These are phyloP conservation scores for Gardenia jasminoides DNA, from an alignment of 257 asterid genomes.

Conservation along the genomic window DNA sequence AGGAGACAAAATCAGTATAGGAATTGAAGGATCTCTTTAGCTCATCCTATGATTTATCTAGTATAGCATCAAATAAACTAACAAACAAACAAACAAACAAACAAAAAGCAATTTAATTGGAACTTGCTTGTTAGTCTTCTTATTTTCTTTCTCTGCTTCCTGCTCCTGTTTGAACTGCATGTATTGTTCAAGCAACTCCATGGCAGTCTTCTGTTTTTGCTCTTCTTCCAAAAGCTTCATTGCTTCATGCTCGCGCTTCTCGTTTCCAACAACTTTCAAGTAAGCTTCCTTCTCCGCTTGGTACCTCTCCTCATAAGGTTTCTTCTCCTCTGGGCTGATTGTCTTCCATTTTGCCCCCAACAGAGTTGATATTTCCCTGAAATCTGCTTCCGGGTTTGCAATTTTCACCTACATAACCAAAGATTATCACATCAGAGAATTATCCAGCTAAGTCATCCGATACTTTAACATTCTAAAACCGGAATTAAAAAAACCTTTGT, in stretches of 20 bases:
- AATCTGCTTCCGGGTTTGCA: conserved; percentile 66
- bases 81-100: too few species aligned
- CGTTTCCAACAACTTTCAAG: conserved; percentile 62
- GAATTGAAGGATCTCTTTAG: too few species aligned
- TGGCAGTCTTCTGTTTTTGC: conserved; percentile 84
- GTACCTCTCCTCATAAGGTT: conserved; percentile 81
- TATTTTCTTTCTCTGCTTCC: conserved; percentile 62
- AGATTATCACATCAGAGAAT: background rate
- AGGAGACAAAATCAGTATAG: background rate
- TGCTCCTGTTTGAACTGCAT: conserved; percentile 51
- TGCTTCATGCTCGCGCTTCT: conserved; percentile 81
- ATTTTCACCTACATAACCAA: conserved; percentile 57
- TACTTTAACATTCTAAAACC: too few species aligned
- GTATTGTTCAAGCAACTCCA: conserved; percentile 85
- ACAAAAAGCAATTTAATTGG: background rate
- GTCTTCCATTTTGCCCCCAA: conserved; percentile 85
- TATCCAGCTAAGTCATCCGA: background rate
- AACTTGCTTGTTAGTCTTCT: conserved; percentile 50
- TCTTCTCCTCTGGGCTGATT: conserved; percentile 67
- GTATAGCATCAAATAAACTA: background rate
- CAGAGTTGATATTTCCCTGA: conserved; percentile 62
- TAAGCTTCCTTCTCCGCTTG: conserved; percentile 74
- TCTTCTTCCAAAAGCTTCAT: conserved; percentile 85
- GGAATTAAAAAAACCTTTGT: background rate
- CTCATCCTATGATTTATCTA: background rate